A percentile compares a stretch with the other conserved stretches of the same genome.
Evolutionary conservation across 805 yeast genomes (phyloP).

Genomic region (Starmerella riodocensis): DNA sequence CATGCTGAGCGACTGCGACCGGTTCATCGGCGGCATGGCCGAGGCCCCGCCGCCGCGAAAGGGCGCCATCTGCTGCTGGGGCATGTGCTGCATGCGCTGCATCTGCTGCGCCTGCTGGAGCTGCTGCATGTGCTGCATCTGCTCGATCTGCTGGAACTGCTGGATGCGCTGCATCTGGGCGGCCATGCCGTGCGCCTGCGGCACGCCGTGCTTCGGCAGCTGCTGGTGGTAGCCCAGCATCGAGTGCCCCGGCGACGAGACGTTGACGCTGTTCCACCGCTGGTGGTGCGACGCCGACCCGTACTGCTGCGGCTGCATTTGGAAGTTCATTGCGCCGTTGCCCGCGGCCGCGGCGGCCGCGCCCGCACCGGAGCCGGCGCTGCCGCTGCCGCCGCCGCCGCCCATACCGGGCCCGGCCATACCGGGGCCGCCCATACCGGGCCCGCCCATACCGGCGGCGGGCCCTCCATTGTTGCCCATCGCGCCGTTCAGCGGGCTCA

Average conservation of each 20-base stretch:
- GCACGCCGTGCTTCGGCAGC: slow-evolving; percentile 1
- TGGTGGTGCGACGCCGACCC: neutral
- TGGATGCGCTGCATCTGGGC: slow-evolving; percentile 2
- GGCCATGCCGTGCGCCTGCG: neutral
- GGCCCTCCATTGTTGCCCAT: neutral
- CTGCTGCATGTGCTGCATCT: slow-evolving; percentile 10
- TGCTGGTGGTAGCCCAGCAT: slow-evolving; percentile 8
- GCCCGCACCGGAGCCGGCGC: too few relatives aligned
- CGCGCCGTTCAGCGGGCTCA: neutral
- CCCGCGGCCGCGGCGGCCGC: neutral
- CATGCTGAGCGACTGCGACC: neutral
- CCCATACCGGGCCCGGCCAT: too few relatives aligned
- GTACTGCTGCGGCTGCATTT: neutral
- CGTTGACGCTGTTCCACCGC: slow-evolving; percentile 1
- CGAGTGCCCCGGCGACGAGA: slow-evolving; percentile 1
- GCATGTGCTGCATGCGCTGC: slow-evolving; percentile 2
- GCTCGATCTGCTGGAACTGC: slow-evolving; percentile 6
- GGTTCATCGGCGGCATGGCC: neutral
- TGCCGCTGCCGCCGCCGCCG: too few relatives aligned
- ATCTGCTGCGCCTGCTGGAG: slow-evolving; percentile 3
- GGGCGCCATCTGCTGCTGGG: slow-evolving; percentile 1
- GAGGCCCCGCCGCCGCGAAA: neutral
- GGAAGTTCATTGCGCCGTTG: neutral
- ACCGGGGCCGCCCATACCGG: too few relatives aligned
- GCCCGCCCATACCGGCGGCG: too few relatives aligned